phyloP scores from a whole-genome alignment of 306 rosid genomes.

The Mimosa pudica region DNA sequence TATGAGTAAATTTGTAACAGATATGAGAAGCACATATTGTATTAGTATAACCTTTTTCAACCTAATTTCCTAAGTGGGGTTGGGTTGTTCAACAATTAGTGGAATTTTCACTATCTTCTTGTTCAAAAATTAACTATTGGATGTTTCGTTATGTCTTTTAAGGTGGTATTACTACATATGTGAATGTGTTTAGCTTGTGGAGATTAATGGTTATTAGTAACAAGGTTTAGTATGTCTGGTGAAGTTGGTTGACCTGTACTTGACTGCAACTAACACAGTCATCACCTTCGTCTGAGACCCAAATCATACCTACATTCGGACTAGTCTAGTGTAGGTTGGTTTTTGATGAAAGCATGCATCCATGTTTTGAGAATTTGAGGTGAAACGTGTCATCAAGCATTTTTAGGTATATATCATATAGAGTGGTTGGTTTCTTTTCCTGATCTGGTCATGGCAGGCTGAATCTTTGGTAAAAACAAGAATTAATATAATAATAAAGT shows the following conservation, averaged over 20 bases:
- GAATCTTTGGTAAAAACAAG: background rate
- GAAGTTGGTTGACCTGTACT: slow-evolving; percentile 23
- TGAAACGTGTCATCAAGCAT: background rate
- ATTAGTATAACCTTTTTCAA: background rate
- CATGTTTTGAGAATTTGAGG: background rate
- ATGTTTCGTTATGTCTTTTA: background rate
- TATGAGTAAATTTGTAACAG: background rate
- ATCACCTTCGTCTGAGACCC: background rate
- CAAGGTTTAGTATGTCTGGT: background rate
- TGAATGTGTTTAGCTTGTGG: background rate
- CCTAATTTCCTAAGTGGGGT: background rate
- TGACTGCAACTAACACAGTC: background rate
- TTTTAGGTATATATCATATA: background rate
- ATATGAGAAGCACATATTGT: background rate
- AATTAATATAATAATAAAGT: too few relatives aligned
- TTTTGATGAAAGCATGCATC: background rate
- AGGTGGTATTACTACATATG: background rate
- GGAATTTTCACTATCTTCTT: background rate
- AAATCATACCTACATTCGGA: background rate
- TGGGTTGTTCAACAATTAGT: background rate
- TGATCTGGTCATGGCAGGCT: background rate
- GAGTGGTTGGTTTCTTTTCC: too few relatives aligned
- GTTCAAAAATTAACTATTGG: background rate
- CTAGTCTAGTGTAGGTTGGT: background rate
- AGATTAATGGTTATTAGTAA: background rate